Conservation (phyloP, 208 protist species). For the Trypanosoma platydactyli region DNA sequence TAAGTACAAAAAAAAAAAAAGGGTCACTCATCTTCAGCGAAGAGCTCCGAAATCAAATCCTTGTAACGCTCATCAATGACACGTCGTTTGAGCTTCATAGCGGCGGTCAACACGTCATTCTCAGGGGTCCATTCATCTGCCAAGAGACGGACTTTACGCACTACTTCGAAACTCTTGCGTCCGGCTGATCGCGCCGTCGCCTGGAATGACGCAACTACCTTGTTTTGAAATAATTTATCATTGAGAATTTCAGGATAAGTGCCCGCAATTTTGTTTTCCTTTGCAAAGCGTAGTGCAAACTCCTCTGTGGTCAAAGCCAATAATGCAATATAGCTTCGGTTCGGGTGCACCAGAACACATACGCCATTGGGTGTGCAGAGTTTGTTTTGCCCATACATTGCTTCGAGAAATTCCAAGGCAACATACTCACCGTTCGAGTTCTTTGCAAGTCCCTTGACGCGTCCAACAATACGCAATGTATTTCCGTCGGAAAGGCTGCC, state of each 20-base stretch:
- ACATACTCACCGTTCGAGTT: slow-evolving; percentile 92
- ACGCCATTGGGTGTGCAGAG: slow-evolving; percentile 56
- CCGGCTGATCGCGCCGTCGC: slow-evolving; percentile 49
- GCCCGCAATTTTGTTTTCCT: slow-evolving; percentile 53
- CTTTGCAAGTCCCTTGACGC: slow-evolving; percentile 92
- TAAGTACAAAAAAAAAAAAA: slow-evolving; percentile 25
- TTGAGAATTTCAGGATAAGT: slow-evolving; percentile 51
- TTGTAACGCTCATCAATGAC: slow-evolving; percentile 66
- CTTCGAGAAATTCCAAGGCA: slow-evolving; percentile 81
- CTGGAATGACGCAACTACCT: slow-evolving; percentile 46
- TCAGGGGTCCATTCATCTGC: slow-evolving; percentile 83
- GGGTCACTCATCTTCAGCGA: slow-evolving; percentile 43
- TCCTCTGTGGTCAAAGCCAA: slow-evolving; percentile 58
- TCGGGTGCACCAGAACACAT: slow-evolving; percentile 77
- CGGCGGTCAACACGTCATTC: slow-evolving; percentile 78
- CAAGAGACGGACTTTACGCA: slow-evolving; percentile 51
- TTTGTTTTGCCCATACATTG: slow-evolving; percentile 63
- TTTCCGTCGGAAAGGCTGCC: slow-evolving; percentile 58
- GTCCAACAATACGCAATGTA: slow-evolving; percentile 75
- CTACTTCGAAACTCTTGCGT: slow-evolving; percentile 73
- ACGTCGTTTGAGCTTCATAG: slow-evolving; percentile 80
- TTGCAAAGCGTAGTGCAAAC: slow-evolving; percentile 49
- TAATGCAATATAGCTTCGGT: slow-evolving; percentile 64
- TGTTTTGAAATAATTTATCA: slow-evolving; percentile 42
- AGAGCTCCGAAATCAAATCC: slow-evolving; percentile 60